A percentile compares a stretch with the other conserved stretches of the same genome.
Conservation (phyloP, 352 stramenopile genomes). For the Thraustotheca clavata region DNA sequence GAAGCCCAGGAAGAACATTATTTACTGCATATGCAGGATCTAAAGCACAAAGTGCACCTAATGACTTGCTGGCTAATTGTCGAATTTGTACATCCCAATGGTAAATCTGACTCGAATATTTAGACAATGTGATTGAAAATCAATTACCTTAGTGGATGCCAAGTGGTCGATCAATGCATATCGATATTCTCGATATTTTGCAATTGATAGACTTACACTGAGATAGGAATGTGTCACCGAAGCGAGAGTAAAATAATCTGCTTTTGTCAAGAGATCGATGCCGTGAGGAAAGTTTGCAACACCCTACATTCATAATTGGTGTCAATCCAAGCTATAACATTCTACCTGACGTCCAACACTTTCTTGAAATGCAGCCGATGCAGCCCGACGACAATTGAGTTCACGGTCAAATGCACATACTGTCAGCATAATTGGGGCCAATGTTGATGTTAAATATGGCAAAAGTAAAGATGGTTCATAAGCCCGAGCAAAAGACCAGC, state of each 20-base stretch:
- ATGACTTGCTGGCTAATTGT: conserved; percentile 68
- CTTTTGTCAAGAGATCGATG: conserved; percentile 94
- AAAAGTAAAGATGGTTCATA: conserved; percentile 89
- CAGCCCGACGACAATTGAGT: conserved; percentile 96
- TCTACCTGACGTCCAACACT: conserved; percentile 83
- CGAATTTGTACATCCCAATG: conserved; percentile 96
- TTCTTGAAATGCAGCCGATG: conserved; percentile 97
- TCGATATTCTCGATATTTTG: conserved; percentile 83
- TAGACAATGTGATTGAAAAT: background rate
- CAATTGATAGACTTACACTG: conserved; percentile 86
- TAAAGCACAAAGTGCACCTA: conserved; percentile 79
- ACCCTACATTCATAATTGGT: conserved; percentile 37
- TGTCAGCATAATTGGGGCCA: conserved; percentile 90
- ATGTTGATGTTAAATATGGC: conserved; percentile 77
- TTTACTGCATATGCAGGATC: conserved; percentile 67
- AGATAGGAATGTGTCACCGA: conserved; percentile 89
- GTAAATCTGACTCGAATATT: conserved; percentile 32
- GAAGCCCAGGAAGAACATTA: conserved; percentile 75
- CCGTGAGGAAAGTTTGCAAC: conserved; percentile 93
- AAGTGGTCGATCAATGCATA: conserved; percentile 80
- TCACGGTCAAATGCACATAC: conserved; percentile 97
- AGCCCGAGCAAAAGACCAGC: conserved; percentile 95
- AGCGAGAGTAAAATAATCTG: conserved; percentile 97
- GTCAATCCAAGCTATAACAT: too few relatives aligned
- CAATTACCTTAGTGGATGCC: conserved; percentile 50